phyloP scores from a whole-genome alignment of 2,329 filamentous ascomycete genomes.

The Verticillium klebahnii region DNA sequence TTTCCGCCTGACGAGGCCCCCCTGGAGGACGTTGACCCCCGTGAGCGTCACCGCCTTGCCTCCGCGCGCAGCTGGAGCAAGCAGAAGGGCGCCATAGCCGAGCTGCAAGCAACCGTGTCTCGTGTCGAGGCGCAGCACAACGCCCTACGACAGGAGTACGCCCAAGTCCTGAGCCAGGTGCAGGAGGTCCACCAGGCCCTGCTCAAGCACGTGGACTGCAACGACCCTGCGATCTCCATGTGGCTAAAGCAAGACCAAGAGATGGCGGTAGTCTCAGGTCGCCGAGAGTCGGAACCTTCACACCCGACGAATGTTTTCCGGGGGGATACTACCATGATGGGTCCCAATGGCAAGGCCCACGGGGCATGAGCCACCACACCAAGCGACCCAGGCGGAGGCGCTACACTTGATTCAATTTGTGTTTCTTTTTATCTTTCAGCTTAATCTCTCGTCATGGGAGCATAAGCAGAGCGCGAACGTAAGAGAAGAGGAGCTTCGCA shows the following conservation, averaged over 20 bases:
- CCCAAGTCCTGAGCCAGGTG: conserved; percentile 2
- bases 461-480: no score
- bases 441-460: no score
- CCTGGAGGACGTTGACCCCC: not conserved
- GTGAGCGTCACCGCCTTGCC: conserved; percentile 5
- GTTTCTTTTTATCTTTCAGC: no score
- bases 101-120: not conserved
- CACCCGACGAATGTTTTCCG: not conserved
- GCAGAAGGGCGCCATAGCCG: conserved; percentile 3
- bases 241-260: conserved; percentile 2
- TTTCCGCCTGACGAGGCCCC: not conserved
- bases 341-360: not conserved
- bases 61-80: conserved; percentile 8
- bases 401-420: no score
- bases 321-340: not conserved
- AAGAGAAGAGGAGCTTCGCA: no score
- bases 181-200: conserved; percentile 3
- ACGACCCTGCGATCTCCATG: conserved; percentile 4
- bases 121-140: conserved; percentile 2
- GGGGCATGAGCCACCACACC: not conserved
- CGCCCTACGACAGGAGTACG: not conserved
- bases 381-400: not conserved
- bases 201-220: conserved; percentile 7
- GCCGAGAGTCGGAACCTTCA: not conserved
- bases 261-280: not conserved